Percentiles rank a stretch among this genome's conserved stretches.
phyloP scores from a whole-genome alignment of 164 flowering plant species.

The Macadamia integrifolia region DNA sequence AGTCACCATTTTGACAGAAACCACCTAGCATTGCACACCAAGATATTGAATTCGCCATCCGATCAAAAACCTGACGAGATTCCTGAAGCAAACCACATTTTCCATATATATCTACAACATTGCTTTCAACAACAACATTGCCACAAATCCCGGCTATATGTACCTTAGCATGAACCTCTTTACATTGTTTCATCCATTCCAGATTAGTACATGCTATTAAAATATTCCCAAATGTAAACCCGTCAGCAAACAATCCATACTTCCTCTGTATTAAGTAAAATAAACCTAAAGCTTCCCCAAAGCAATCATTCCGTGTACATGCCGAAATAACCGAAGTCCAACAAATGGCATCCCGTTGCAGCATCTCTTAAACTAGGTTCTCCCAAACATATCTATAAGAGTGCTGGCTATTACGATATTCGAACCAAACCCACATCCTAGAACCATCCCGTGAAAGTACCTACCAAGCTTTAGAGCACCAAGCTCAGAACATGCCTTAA shows the following conservation, averaged over 20 bases:
- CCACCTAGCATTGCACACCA: conserved; percentile 63
- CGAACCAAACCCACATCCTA: conserved; percentile 37
- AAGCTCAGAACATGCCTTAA: conserved; percentile 55
- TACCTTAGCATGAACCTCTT: conserved; percentile 49
- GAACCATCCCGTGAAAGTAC: conserved; percentile 49
- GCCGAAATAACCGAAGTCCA: conserved; percentile 64
- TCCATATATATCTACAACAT: conserved; percentile 70
- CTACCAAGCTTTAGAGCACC: conserved; percentile 30
- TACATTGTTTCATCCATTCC: conserved; percentile 53
- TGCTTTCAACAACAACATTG: conserved; percentile 59
- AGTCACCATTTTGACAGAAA: conserved; percentile 51
- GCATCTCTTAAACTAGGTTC: conserved; percentile 14
- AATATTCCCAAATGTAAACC: conserved; percentile 48
- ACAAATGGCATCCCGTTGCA: conserved; percentile 49
- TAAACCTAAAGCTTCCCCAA: conserved; percentile 35
- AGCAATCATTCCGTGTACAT: conserved; percentile 44
- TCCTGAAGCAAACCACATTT: conserved; percentile 46
- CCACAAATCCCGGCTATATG: conserved; percentile 34
- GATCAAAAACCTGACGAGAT: conserved; percentile 45
- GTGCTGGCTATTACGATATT: conserved; percentile 39
- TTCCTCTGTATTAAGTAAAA: conserved; percentile 39
- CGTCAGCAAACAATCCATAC: conserved; percentile 29
- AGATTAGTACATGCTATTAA: conserved; percentile 65
- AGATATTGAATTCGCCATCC: conserved; percentile 55
- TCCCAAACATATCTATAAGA: conserved; percentile 39